Evolutionary conservation across 192 early-diverging fungal genomes (phyloP).

Genomic region (Entrophospora sp.): DNA sequence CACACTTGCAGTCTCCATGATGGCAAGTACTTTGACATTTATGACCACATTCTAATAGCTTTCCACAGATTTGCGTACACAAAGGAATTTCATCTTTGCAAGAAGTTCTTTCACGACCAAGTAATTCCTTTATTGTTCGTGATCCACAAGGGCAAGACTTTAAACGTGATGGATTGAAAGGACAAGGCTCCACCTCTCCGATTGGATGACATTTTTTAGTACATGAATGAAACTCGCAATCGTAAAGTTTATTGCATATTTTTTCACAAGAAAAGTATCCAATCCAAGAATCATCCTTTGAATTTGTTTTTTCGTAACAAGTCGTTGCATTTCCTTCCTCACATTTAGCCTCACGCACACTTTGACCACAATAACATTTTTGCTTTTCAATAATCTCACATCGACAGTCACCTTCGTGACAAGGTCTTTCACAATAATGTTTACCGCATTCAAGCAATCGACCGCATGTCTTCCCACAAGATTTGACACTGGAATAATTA

Average conservation of each 20-base stretch:
- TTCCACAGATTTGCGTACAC: conserved; percentile 53
- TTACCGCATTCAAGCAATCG: conserved; percentile 62
- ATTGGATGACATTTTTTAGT: conserved; percentile 44
- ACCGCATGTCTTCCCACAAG: conserved; percentile 65
- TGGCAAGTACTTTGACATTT: conserved; percentile 53
- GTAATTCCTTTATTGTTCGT: conserved; percentile 24
- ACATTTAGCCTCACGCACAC: conserved; percentile 46
- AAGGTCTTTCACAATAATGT: conserved; percentile 55
- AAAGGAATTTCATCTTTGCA: conserved; percentile 51
- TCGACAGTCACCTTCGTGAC: conserved; percentile 64
- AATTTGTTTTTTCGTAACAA: conserved; percentile 23
- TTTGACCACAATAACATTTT: conserved; percentile 62
- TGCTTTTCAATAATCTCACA: conserved; percentile 48
- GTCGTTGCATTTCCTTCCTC: conserved; percentile 41
- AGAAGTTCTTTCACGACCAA: conserved; percentile 25
- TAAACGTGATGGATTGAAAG: conserved; percentile 39
- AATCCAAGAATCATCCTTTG: conserved; percentile 16
- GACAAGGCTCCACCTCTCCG: conserved; percentile 33
- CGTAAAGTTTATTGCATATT: conserved; percentile 38
- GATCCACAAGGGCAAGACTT: conserved; percentile 48
- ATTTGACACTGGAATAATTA: conserved; percentile 50
- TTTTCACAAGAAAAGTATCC: conserved; percentile 48
- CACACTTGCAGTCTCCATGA: conserved; percentile 53
- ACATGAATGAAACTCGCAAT: conserved; percentile 46
- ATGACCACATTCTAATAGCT: conserved; percentile 53